Conservation (phyloP, 148 eudicot genomes). For the Limonium bicolor region DNA sequence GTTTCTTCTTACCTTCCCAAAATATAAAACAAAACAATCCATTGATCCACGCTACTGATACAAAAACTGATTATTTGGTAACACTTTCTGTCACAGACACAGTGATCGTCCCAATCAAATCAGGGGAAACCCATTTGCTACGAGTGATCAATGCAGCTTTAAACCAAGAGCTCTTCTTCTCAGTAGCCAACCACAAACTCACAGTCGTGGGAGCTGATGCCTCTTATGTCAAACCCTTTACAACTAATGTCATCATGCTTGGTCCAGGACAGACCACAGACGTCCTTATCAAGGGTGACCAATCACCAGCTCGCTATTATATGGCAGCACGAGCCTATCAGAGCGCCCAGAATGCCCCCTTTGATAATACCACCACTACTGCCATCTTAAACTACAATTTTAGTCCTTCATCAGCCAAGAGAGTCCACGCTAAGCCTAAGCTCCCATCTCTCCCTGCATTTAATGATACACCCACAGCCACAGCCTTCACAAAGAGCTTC, state of each 20-base stretch:
- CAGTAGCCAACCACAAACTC: slow-evolving; percentile 11
- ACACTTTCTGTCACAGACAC: slow-evolving; percentile 18
- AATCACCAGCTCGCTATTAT: slow-evolving; percentile 2
- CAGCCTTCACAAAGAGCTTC: background rate
- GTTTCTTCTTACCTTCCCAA: background rate
- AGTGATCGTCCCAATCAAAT: slow-evolving; percentile 9
- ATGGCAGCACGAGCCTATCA: slow-evolving; percentile 9
- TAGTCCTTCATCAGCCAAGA: background rate
- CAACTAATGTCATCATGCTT: slow-evolving; percentile 1
- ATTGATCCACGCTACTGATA: too few relatives aligned
- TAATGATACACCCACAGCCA: slow-evolving; percentile 1
- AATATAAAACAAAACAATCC: background rate
- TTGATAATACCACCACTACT: slow-evolving; percentile 8
- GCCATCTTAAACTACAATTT: slow-evolving; percentile 4
- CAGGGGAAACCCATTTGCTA: slow-evolving; percentile 14
- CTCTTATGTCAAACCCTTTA: slow-evolving; percentile 3
- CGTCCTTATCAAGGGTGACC: slow-evolving; percentile 3
- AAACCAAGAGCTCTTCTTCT: slow-evolving; percentile 11
- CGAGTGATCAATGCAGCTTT: slow-evolving; percentile 22
- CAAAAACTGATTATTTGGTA: too few relatives aligned
- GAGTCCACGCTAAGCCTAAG: background rate
- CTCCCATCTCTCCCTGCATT: slow-evolving; percentile 5
- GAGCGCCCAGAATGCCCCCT: background rate
- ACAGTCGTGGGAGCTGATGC: slow-evolving; percentile 9
- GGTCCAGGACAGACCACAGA: slow-evolving; percentile 9